Base-by-base conservation (phyloP, 2,329 filamentous ascomycete genomes). In the Fusarium udum region DNA sequence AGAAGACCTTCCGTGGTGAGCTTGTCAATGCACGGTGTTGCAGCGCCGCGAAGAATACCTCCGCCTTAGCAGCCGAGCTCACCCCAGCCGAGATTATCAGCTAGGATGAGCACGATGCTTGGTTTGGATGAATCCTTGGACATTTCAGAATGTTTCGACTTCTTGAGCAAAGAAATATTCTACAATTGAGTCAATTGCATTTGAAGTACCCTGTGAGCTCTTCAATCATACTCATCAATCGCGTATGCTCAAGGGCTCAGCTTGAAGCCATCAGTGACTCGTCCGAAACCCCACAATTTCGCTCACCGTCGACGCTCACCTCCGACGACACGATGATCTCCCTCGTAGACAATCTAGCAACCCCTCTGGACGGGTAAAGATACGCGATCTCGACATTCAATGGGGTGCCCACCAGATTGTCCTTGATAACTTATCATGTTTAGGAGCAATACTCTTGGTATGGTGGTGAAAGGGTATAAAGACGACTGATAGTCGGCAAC, bases 31-130 rank as follows among this genome's bases (percentile, higher is more conserved):
- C 80, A 71, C 15, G 79, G 80, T 1, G 80, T 82, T 5, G 78
- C 75, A 7, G 80, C 80, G 10, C 81, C 81, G 2, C 80, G 79
- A 7, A 82, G 73, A 6, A 69, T 46, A 4, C 81, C 80, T 13
- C 80, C 79, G 4, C 81, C 79, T 42, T 82, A 81, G 46, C 79
- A 81, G 3, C 79, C 80, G 8, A 82, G 72, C 52, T 82, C 81
- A 20, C 81, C 81, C 81, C 79, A 82, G 61, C 80, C 81, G 16
- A 82, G 79, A 58, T 82, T 82, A 43, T 82, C 81, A n/a, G 81
- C 81, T 1, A 82, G 68, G 62, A 78, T 75, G n/a, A 82, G 77
- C 4, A 80, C 74, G 39, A 82, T 65, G 20, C 82, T 82, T 12
- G 80, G 80, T 8, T 66, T 61, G 14, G 64, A 51, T 1, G 74